Evolutionary conservation across 164 flowering plant species (phyloP).

Genomic region (Houttuynia cordata): DNA sequence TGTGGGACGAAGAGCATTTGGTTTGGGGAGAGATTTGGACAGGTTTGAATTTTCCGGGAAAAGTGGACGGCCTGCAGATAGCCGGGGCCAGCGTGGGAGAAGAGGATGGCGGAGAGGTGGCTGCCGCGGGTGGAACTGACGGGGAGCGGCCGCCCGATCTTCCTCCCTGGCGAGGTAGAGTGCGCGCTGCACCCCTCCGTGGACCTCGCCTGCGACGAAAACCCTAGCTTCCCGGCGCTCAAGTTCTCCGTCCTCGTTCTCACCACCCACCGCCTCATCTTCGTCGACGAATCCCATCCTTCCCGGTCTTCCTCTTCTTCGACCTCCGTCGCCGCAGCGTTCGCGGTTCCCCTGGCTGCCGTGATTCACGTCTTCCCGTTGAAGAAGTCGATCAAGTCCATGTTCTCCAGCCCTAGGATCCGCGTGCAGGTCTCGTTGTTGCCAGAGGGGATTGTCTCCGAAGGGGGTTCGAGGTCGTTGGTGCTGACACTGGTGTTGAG

Average conservation of each 20-base stretch:
- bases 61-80: too few species aligned
- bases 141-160: constrained; percentile 65
- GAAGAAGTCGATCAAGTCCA: constrained; percentile 60
- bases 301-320: neutral
- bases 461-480: constrained; percentile 25
- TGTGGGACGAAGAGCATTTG: too few species aligned
- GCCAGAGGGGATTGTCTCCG: constrained; percentile 15
- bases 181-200: neutral
- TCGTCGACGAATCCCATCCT: neutral
- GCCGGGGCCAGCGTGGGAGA: too few species aligned
- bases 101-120: constrained; percentile 3
- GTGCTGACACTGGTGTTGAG: constrained; percentile 51
- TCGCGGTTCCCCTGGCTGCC: constrained; percentile 40
- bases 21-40: too few species aligned
- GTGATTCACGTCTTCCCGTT: constrained; percentile 48
- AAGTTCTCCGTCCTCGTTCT: neutral
- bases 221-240: neutral
- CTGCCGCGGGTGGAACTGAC: constrained; percentile 49
- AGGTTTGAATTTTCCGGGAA: too few species aligned
- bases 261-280: constrained; percentile 3
- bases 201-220: neutral
- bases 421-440: constrained; percentile 45
- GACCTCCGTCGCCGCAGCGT: neutral
- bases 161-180: constrained; percentile 53
- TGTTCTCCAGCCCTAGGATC: constrained; percentile 73